A percentile compares a stretch with the other conserved stretches of the same genome.
Conservation (phyloP, 345 rosid genomes). For the Litchi chinensis region DNA sequence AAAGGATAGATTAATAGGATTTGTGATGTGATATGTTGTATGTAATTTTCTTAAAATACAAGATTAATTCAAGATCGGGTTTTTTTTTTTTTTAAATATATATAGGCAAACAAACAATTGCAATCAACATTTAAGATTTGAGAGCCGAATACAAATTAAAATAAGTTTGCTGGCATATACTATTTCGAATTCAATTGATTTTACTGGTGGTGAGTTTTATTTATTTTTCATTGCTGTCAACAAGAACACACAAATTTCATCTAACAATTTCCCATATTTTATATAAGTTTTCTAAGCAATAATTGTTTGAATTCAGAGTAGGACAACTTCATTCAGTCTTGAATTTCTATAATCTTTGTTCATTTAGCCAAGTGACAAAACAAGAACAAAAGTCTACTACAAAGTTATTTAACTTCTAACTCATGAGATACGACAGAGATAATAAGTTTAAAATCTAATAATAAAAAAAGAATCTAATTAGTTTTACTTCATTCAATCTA, state of each 20-base stretch:
- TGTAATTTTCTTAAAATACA: neutral
- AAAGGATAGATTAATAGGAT: no score
- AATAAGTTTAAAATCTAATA: neutral
- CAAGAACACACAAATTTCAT: neutral
- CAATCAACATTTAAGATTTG: no score
- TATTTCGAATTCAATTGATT: no score
- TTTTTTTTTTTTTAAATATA: no score
- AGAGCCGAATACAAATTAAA: no score
- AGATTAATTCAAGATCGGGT: no score
- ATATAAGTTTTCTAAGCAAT: neutral
- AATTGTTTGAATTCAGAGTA: neutral
- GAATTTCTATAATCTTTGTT: constrained; percentile 11
- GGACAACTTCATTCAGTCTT: neutral
- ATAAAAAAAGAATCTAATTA: neutral
- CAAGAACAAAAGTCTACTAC: constrained; percentile 31
- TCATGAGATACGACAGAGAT: constrained; percentile 14
- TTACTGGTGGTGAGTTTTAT: neutral
- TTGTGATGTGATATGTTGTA: no score
- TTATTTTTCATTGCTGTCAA: neutral
- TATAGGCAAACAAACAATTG: no score
- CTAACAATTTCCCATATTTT: neutral
- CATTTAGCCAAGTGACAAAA: constrained; percentile 28
- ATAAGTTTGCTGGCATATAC: no score
- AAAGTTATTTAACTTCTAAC: constrained; percentile 21
- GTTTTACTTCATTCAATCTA: constrained; percentile 5